A percentile compares a stretch with the other conserved stretches of the same genome.
Evolutionary conservation across 306 rosid genomes (phyloP).

Genomic region (Malus domestica): DNA sequence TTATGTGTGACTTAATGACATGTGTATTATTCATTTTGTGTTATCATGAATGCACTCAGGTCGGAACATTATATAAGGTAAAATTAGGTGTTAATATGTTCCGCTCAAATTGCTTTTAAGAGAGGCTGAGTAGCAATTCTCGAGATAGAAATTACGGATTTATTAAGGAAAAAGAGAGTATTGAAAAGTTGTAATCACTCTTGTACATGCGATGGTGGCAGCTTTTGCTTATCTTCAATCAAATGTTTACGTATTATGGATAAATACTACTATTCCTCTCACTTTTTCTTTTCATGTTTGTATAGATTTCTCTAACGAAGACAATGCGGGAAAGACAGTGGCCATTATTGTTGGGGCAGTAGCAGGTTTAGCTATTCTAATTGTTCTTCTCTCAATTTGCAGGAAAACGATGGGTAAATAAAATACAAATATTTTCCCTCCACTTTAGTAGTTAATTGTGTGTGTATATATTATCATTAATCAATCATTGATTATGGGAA

Average conservation of each 20-base stretch:
- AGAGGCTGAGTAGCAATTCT: neutral
- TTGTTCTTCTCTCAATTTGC: slow-evolving; percentile 85
- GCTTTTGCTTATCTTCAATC: neutral
- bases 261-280: neutral
- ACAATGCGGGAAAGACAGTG: slow-evolving; percentile 68
- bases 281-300: slow-evolving; percentile 18
- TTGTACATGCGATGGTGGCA: neutral
- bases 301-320: slow-evolving; percentile 55
- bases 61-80: neutral
- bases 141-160: neutral
- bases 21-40: neutral
- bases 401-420: slow-evolving; percentile 54
- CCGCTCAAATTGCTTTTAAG: neutral
- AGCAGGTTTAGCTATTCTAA: slow-evolving; percentile 58
- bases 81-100: neutral
- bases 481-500: neutral
- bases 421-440: neutral
- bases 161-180: neutral
- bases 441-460: neutral
- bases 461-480: neutral
- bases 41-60: neutral
- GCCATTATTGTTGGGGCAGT: slow-evolving; percentile 76
- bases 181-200: neutral
- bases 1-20: neutral
- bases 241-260: slow-evolving; percentile 1